A percentile compares a stretch with the other conserved stretches of the same genome.
phyloP scores from a whole-genome alignment of 1,284 basidiomycete genomes.

The Sphagnurus paluster region DNA sequence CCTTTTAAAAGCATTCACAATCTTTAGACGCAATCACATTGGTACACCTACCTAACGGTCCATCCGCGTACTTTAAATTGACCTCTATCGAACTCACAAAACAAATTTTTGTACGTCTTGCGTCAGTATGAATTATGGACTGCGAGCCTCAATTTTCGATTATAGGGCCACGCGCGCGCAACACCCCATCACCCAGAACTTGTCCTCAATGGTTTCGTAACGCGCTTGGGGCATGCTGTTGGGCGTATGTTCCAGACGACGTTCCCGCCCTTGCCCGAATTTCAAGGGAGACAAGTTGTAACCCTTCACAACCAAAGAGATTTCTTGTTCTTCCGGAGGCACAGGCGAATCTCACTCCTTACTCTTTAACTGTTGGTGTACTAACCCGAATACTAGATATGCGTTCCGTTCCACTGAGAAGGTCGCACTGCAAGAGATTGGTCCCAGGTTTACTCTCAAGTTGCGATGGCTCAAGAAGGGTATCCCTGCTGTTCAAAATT shows the following conservation, averaged over 20 bases:
- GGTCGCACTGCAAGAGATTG: conserved; percentile 96
- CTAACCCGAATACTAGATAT: conserved; percentile 56
- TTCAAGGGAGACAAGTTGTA: conserved; percentile 96
- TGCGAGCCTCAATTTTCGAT: background rate
- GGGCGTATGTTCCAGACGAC: conserved; percentile 94
- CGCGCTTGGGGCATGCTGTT: conserved; percentile 89
- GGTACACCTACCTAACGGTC: conserved; percentile 88
- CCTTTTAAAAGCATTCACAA: background rate
- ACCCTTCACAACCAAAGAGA: conserved; percentile 98
- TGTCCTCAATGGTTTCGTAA: conserved; percentile 94
- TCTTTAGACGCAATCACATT: conserved; percentile 86
- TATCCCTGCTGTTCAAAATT: conserved; percentile 74
- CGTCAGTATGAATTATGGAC: background rate
- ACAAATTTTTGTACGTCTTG: conserved; percentile 70
- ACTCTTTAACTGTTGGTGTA: background rate
- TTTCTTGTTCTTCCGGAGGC: conserved; percentile 96
- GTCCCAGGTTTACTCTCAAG: conserved; percentile 96
- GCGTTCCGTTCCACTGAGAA: conserved; percentile 91
- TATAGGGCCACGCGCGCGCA: conserved; percentile 86
- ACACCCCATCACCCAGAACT: conserved; percentile 96
- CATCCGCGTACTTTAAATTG: conserved; percentile 95
- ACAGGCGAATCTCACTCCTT: conserved; percentile 68
- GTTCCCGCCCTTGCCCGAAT: conserved; percentile 94
- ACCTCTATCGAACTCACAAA: conserved; percentile 86
- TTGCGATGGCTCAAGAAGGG: conserved; percentile 88